Base-by-base conservation (phyloP, 371 early-diverging fungal species). In the Umbelopsis sp. region DNA sequence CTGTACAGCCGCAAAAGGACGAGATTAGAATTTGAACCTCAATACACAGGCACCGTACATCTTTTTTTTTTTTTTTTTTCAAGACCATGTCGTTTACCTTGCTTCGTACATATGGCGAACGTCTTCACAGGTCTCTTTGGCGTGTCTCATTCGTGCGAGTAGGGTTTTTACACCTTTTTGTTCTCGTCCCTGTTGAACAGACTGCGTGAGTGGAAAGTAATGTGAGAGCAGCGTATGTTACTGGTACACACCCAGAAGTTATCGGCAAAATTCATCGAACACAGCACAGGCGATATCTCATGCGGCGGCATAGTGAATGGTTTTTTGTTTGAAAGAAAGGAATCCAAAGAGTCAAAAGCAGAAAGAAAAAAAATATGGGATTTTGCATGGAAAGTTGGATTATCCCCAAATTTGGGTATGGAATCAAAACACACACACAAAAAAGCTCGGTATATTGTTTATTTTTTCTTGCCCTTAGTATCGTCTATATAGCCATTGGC, bases 401-500 rank as follows among this genome's bases (percentile, higher is more conserved):
- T 35, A 57, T 57, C 35, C 35, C 57, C 57, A 57, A 25, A 57
- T 57, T 35, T 57, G 57, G 57, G 57, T 32, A 57, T 57, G 57
- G 18, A 57, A 57, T 57, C 57, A 57, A 57, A 57, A 57, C 57
- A 57, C 57, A 57, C 57, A 57, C 18, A 14, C 35, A 29, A 57
- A 57, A 29, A 41, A 2, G 41, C 41, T 41, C 41, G 12, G 41
- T 41, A 41, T 41, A 18, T 16, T 57, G n/a, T 57, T 57, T 57
- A 57, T 35, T 57, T 48, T 32, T 50, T 65, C 66, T 65, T 65
- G 6, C 35, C 18, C 65, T 50, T 57, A 24, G 44, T 53, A 29
- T 73, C 71, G 50, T 83, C 74, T 51, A 93, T 80, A 67, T 84
- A 86, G 0, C 93, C 92, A 65, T 83, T 86, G 9, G 84, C 76